Evolutionary conservation across 1,284 basidiomycete species (phyloP).

Genomic region (Fistulinella staudtii): DNA sequence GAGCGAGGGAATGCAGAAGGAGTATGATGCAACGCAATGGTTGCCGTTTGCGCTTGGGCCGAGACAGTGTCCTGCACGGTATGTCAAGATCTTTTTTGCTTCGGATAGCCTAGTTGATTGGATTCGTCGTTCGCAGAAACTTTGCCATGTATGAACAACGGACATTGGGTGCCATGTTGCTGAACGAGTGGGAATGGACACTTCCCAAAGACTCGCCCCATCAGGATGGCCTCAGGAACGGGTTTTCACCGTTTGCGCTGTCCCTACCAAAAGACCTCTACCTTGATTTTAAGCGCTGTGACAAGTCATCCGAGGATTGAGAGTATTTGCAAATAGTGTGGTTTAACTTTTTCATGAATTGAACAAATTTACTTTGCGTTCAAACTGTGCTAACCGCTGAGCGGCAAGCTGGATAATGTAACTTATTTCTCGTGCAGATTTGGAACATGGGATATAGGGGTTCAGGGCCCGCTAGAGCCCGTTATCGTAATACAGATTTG

Average conservation of each 20-base stretch:
- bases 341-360: too few relatives aligned
- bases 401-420: too few relatives aligned
- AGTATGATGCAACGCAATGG: slow-evolving; percentile 1
- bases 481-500: too few relatives aligned
- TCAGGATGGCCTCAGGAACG: not conserved
- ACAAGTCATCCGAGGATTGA: not conserved
- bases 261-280: not conserved
- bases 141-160: slow-evolving; percentile 3
- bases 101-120: not conserved
- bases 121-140: not conserved
- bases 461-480: too few relatives aligned
- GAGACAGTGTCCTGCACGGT: slow-evolving; percentile 1
- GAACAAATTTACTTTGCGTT: too few relatives aligned
- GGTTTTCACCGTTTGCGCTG: not conserved
- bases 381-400: too few relatives aligned
- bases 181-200: slow-evolving; percentile 3
- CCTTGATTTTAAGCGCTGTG: not conserved
- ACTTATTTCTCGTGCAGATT: too few relatives aligned
- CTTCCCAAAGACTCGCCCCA: not conserved
- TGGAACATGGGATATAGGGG: too few relatives aligned
- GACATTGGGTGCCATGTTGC: not conserved
- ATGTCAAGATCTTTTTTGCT: not conserved
- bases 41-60: slow-evolving; percentile 2
- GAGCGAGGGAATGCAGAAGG: not conserved
- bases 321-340: too few relatives aligned